Base-by-base conservation (phyloP, 345 rosid genomes). In the Brassica cretica region DNA sequence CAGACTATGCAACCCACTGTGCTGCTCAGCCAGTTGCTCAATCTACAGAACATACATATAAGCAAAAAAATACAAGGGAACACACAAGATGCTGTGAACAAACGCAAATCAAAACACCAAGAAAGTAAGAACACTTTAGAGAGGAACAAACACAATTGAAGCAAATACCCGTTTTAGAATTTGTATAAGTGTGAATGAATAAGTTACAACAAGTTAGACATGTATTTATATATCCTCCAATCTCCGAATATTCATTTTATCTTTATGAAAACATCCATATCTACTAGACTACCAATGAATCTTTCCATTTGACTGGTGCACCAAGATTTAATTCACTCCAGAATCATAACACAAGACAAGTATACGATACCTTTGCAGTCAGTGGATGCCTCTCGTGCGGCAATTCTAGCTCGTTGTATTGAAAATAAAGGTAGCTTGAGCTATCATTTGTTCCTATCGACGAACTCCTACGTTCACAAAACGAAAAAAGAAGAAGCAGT, bases 401-500 rank as follows among this genome's bases (percentile, higher is more conserved):
- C 5, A 0, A 12, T 4, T 0, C 2, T 5, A 11, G 27, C 62
- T 78, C 81, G 21, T 71, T 71, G 19, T 37, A 29, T 19, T 78
- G 27, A 39, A 39, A 37, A 65, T 78, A 78, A 16, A 71, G 60
- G 60, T 78, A 3, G 11, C 76, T 72, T 5, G 72, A 56, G 0
- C 10, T 0, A 2, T 29, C 49, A 59, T 59, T 49, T 29, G 1
- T 6, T 49, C 56, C 74, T 18, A 53, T 49, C 8, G 15, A 37
- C 44, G 15, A 24, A 35, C 71, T 65, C 66, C 81, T 78, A 65
- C 59, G 72, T 55, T 70, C 80, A 71, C 4, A 72, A 39, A 16
- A 32, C 35, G 44, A 51, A 33, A 15, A 16, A 19, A 6, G 14
- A 41, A 41, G 49, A 76, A 76, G 2, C 62, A 58, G 56, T 39